Base-by-base conservation (phyloP, 164 flowering plant species). In the Sextonia rubra region DNA sequence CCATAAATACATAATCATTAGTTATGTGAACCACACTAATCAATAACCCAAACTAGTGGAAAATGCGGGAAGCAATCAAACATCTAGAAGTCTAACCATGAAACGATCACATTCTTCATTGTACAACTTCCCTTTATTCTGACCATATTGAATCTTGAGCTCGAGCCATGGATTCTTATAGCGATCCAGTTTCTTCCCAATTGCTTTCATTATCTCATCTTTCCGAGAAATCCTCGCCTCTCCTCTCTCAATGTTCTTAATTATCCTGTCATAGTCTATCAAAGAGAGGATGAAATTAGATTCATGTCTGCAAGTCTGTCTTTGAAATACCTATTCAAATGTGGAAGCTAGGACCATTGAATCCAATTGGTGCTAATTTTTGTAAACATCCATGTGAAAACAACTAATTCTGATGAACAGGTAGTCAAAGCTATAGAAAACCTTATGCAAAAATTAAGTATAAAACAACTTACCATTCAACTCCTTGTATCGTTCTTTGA, bases 141-240 rank as follows among this genome's bases (percentile, higher is more conserved):
- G 99, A 56, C 99, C 99, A 84, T 96, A 96, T 80, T 93, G 99
- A 72, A 96, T 91, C 85, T 92, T 92, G 79, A 96, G 74, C 77
- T 96, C 99, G 82, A 93, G 81, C 99, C 99, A 96, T 17, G 99
- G 99, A 83, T 96, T 96, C 85, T 91, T 96, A 77, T 96, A 96
- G n/a, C 99, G 91, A 71, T 93, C 99, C 86, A 96, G 77, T 76
- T 96, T 96, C 91, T 96, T 96, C 72, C 97, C 97, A 77, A 96
- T 87, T n/a, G 97, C 97, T 80, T 92, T 96, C 98, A 96, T 96
- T 66, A 96, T 96, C 83, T 96, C 98, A 76, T 96, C 99, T 80
- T 86, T 96, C 27, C 98, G 83, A 23, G 98, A 88, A 70, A 96
- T 96, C 79, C 97, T 89, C 18, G 97, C 94, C 78, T 93, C 98